Evolutionary conservation across 164 flowering plant genomes (phyloP), one percentile per base, ranked within the genome.

Genomic region (Kingdonia uniflora): DNA sequence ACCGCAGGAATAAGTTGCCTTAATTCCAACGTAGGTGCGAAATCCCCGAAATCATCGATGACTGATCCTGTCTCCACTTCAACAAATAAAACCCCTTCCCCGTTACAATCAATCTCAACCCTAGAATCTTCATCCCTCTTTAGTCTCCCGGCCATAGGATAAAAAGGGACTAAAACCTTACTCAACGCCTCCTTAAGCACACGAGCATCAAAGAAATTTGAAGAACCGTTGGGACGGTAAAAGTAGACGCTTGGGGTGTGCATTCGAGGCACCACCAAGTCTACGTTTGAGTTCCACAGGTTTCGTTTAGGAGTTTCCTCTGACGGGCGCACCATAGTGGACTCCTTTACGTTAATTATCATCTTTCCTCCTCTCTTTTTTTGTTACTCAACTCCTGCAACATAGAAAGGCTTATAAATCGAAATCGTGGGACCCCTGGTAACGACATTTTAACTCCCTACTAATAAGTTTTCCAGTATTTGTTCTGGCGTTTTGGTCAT

Each of bases 71-170:
- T 54, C 12, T 64, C 66, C 0, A 78, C 81, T 41, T 71, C 79
- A 2, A 72, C 65, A 19, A 74, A 58, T 23, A 68, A 49, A 0
- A 58, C 76, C 0, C 81, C 81, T 2, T 50, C 54, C 3, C 60
- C 74, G 24, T 72, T 72, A 55, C 78, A 76, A 39, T 72, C 57
- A 33, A 76, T 68, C 62, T 69, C 78, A 26, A 71, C 61, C 14
- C 79, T 55, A 53, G 64, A 65, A 35, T 72, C 62, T 19, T 59
- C 67, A 24, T 62, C 72, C 39, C 73, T 55, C 35, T 19, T 52
- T 22, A 73, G 33, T 33, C 77, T 63, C 14, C 76, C 76, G 2
- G 73, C 80, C 59, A 72, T 58, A 0, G 80, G 80, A 24, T 75
- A 75, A 47, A 75, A 76, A 0, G 67, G 68, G 0, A 76, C 80